These are phyloP conservation scores for Sextonia rubra DNA, from an alignment of 164 flowering plant genomes.

Conservation along the genomic window DNA sequence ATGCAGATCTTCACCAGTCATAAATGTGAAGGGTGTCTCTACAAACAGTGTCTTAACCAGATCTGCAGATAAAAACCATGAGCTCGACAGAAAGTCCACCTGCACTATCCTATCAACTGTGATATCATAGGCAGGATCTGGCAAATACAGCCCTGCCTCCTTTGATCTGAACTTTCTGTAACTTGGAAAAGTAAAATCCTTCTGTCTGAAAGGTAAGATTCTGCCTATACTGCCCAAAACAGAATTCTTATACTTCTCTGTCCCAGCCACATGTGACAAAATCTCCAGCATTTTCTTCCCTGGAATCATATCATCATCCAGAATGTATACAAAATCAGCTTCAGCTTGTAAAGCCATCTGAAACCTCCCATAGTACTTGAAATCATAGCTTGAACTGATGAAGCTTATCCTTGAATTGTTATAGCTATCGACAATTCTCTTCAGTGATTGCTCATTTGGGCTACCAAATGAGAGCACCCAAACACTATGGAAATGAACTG, in stretches of 20 bases:
- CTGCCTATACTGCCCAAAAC: conserved; percentile 96
- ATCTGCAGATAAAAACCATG: conserved; percentile 96
- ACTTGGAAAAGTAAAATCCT: conserved; percentile 89
- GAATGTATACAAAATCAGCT: conserved; percentile 79
- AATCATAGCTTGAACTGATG: conserved; percentile 83
- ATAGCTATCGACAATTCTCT: conserved; percentile 74
- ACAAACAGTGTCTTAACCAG: conserved; percentile 84
- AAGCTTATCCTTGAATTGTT: conserved; percentile 84
- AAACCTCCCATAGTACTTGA: conserved; percentile 95
- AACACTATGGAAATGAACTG: conserved; percentile 76
- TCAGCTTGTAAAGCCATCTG: conserved; percentile 96
- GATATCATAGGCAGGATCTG: conserved; percentile 97
- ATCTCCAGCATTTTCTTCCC: conserved; percentile 91
- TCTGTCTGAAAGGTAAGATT: conserved; percentile 88
- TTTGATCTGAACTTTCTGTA: conserved; percentile 86
- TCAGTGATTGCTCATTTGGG: conserved; percentile 69
- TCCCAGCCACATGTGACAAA: conserved; percentile 86
- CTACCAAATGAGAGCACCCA: conserved; percentile 96
- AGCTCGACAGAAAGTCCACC: conserved; percentile 95
- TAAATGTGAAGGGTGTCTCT: conserved; percentile 85
- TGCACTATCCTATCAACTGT: conserved; percentile 75
- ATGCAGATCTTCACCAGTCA: conserved; percentile 96
- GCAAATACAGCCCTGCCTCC: conserved; percentile 97
- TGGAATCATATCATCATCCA: conserved; percentile 97
- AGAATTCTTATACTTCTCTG: conserved; percentile 85